These are phyloP conservation scores for Fomitopsis serialis DNA, from an alignment of 768 basidiomycete genomes.

Conservation along the genomic window DNA sequence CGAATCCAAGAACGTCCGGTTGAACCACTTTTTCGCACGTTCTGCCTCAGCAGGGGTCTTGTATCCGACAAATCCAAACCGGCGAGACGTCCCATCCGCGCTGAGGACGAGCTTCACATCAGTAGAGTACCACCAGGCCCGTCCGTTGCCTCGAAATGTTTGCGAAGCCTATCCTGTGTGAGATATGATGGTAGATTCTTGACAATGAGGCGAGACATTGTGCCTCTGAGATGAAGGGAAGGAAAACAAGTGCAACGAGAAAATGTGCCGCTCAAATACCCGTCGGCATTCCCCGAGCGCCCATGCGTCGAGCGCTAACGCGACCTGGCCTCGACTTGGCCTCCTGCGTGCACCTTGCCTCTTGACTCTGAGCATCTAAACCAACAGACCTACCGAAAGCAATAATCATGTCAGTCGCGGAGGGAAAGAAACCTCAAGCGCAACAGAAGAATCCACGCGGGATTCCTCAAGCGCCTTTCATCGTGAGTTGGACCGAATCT, in stretches of 20 bases:
- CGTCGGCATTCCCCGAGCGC: not conserved
- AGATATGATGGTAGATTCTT: slow-evolving; percentile 75
- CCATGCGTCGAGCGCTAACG: not conserved
- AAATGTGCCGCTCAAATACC: not conserved
- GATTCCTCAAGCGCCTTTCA: slow-evolving; percentile 93
- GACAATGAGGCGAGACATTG: slow-evolving; percentile 79
- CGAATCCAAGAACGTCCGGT: slow-evolving; percentile 79
- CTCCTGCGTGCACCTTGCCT: too few relatives aligned
- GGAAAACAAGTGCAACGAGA: not conserved
- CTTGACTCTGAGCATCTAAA: too few relatives aligned
- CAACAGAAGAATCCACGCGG: slow-evolving; percentile 73
- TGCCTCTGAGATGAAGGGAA: not conserved
- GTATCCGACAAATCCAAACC: slow-evolving; percentile 93
- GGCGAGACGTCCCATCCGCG: slow-evolving; percentile 70
- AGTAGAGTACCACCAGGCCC: slow-evolving; percentile 71
- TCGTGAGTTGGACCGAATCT: slow-evolving; percentile 48
- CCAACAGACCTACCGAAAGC: too few relatives aligned
- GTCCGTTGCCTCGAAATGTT: slow-evolving; percentile 60
- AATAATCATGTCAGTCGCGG: slow-evolving; percentile 8
- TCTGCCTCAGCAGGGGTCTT: slow-evolving; percentile 73
- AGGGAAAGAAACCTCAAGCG: slow-evolving; percentile 21
- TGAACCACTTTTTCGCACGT: slow-evolving; percentile 77
- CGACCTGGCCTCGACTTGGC: not conserved
- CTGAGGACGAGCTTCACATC: slow-evolving; percentile 81
- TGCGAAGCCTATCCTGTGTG: slow-evolving; percentile 56